Evolutionary conservation across 1,284 basidiomycete genomes (phyloP).

Genomic region (Neolentinus lepideus): DNA sequence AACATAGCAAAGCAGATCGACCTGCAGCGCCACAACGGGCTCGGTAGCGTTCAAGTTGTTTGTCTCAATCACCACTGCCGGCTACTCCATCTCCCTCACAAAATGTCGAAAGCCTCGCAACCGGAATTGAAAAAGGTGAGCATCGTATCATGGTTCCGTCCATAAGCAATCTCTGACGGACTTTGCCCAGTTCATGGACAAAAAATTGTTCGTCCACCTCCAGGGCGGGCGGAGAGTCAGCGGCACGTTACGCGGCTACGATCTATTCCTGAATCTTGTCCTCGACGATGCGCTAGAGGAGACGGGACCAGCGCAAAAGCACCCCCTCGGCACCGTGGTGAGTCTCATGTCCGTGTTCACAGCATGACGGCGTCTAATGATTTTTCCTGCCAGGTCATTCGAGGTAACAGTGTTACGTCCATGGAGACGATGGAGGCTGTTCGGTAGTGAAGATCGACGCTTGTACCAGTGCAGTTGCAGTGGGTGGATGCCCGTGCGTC

Average conservation of each 20-base stretch:
- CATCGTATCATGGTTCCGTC: conserved; percentile 2
- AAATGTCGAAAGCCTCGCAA: conserved; percentile 87
- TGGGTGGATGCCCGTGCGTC: neutral
- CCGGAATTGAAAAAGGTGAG: conserved; percentile 89
- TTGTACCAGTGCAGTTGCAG: conserved; percentile 9
- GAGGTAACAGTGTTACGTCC: conserved; percentile 90
- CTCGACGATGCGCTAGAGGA: conserved; percentile 96
- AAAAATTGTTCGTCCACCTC: conserved; percentile 90
- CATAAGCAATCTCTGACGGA: neutral
- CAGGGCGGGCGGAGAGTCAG: conserved; percentile 96
- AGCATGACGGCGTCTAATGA: neutral
- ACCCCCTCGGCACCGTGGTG: conserved; percentile 86
- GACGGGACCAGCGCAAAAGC: conserved; percentile 82
- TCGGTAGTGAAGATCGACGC: conserved; percentile 26
- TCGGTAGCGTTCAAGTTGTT: neutral
- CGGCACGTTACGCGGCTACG: conserved; percentile 94
- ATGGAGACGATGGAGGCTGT: conserved; percentile 78
- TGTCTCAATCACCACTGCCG: neutral
- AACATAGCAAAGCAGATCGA: conserved; percentile 25
- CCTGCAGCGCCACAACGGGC: neutral
- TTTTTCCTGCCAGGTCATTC: conserved; percentile 64
- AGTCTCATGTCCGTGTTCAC: conserved; percentile 24
- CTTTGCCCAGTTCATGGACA: conserved; percentile 89
- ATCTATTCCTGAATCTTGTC: conserved; percentile 98
- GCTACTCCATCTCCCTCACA: neutral